These are phyloP conservation scores for Boletus smithii DNA, from an alignment of 1,284 basidiomycete genomes.

Conservation along the genomic window DNA sequence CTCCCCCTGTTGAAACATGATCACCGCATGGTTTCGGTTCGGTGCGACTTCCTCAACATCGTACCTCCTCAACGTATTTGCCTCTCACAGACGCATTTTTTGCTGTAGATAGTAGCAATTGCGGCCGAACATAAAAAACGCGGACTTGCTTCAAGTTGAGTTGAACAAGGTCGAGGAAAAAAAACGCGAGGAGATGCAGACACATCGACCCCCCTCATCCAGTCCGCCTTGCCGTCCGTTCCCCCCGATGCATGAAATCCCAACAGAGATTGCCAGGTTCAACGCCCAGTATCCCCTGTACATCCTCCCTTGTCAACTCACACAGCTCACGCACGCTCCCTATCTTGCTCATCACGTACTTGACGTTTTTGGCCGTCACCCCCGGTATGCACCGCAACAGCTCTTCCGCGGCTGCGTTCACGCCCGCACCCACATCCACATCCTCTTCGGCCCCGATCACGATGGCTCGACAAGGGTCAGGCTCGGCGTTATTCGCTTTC, in stretches of 20 bases:
- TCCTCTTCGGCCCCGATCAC: slow-evolving; percentile 79
- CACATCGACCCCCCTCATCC: neutral
- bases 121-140: no score
- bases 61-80: no score
- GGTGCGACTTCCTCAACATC: no score
- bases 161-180: no score
- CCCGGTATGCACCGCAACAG: slow-evolving; percentile 73
- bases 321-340: slow-evolving; percentile 76
- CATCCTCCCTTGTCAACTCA: slow-evolving; percentile 54
- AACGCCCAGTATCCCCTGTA: slow-evolving; percentile 78
- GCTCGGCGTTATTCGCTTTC: slow-evolving; percentile 82
- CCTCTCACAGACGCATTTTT: no score
- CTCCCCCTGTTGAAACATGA: no score
- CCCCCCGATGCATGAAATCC: slow-evolving; percentile 79
- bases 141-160: no score
- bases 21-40: no score
- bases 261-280: slow-evolving; percentile 80
- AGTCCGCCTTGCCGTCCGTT: slow-evolving; percentile 24
- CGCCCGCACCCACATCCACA: slow-evolving; percentile 56
- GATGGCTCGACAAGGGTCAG: slow-evolving; percentile 74
- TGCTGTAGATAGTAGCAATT: no score
- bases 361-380: slow-evolving; percentile 80
- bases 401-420: slow-evolving; percentile 75
- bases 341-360: slow-evolving; percentile 82
- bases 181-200: no score